Evolutionary conservation across 2,329 filamentous ascomycete species (phyloP), one percentile per base, ranked within the genome.

Genomic region (Cladophialophora bantiana): DNA sequence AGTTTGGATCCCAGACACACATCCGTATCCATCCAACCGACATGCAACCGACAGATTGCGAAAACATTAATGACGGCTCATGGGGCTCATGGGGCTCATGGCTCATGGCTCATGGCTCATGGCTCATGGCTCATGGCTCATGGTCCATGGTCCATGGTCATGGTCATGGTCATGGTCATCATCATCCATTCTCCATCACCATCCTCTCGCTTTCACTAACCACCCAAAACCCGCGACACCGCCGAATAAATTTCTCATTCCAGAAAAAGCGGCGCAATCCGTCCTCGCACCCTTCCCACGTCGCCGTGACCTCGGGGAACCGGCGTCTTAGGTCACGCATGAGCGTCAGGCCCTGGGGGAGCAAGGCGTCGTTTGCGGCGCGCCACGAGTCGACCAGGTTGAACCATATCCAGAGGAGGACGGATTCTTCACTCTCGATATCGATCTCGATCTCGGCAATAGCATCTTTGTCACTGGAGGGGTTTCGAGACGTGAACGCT

Each of bases 381-480:
- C 55, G 35, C 35, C 55, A 58, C n/a, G 55, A 58, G 15, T 58
- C 55, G 18, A 38, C 36, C 7, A 31, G 55, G 34, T 38, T 58
- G 55, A 58, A 42, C 20, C 32, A 58, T 6, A 31, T 15, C 55
- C 55, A 58, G 55, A 58, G 55, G 36, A 58, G 35, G 18, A 58
- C 34, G 55, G 9, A 7, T 42, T 58, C 55, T 42, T 58, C 35
- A 2, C n/a, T 36, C 7, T 40, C 20, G 6, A 57, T 36, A 12
- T 57, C 34, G 5, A 26, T n/a, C 20, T 57, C 55, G 7, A 15
- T 58, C 34, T 52, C 48, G 2, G 20, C 9, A 5, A 12, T 2
- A 42, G 40, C n/a, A 12, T 53, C 15, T 32, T 38, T 31, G 6
- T 15, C 34, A 3, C 26, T 26, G 2, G 26, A 26, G 26, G 26